phyloP scores from a whole-genome alignment of 768 basidiomycete species.

The Amanita phalloides region DNA sequence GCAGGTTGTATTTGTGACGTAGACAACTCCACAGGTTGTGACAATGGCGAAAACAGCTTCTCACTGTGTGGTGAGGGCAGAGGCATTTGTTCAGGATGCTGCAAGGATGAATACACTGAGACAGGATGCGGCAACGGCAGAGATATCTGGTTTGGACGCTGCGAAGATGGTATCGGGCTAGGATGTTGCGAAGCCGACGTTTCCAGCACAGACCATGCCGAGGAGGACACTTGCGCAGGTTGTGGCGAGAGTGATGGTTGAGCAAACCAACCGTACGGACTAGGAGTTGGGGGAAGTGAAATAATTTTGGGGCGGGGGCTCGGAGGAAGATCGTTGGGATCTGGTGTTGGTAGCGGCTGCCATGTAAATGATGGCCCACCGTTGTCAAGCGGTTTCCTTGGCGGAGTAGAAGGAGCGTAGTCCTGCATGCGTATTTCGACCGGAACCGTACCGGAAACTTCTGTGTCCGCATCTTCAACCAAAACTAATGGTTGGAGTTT shows the following conservation, averaged over 20 bases:
- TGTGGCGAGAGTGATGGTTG: slow-evolving; percentile 1
- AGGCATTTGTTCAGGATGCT: not conserved
- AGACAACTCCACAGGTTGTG: too few relatives aligned
- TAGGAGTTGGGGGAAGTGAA: slow-evolving; percentile 40
- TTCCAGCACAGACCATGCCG: not conserved
- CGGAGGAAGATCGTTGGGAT: slow-evolving; percentile 48
- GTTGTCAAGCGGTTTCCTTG: slow-evolving; percentile 11
- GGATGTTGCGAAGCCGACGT: not conserved
- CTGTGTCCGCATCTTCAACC: slow-evolving; percentile 7
- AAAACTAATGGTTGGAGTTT: slow-evolving; percentile 9
- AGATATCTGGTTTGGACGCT: not conserved
- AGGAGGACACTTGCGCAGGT: not conserved
- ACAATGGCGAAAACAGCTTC: not conserved
- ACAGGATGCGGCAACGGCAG: not conserved
- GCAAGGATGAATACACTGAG: not conserved
- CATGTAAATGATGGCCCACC: slow-evolving; percentile 29
- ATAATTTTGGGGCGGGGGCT: slow-evolving; percentile 41
- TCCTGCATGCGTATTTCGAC: slow-evolving; percentile 1
- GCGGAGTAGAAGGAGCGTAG: slow-evolving; percentile 5
- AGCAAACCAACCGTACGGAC: slow-evolving; percentile 12
- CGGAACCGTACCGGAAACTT: slow-evolving; percentile 8
- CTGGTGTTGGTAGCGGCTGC: slow-evolving; percentile 51
- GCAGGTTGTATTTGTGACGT: too few relatives aligned
- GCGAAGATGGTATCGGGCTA: not conserved
- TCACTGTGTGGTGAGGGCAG: not conserved